Evolutionary conservation across 2,329 filamentous ascomycete species (phyloP), one percentile per base, ranked within the genome.

Genomic region (Epichloe bromicola): DNA sequence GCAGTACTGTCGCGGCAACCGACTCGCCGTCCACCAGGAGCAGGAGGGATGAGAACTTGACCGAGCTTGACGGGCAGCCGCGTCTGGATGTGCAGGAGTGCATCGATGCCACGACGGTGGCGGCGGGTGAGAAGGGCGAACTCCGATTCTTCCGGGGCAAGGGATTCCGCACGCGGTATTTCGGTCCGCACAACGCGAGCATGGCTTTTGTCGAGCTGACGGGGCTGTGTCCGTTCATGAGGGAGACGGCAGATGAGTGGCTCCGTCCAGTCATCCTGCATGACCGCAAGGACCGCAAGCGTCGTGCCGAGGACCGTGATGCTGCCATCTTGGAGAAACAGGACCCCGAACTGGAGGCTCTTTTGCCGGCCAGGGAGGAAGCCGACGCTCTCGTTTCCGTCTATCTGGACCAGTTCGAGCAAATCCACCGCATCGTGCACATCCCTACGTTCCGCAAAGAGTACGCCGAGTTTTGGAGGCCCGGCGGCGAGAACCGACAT

Each of bases 231-330:
- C 74, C 76, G 14, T 81, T 81, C 53, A 81, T 82, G 78, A 75
- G 74, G 56, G 77, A 81, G 65, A 80, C 77, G 1, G 76, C 78
- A 10, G 75, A 80, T 49, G 76, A 80, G 60, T 80, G 78, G 76
- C 69, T 82, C 50, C 71, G 74, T 48, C 78, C 78, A 7, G 72
- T 80, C 43, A 76, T 78, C 38, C 70, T 79, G 26, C 74, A 77
- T 55, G 67, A 73, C 41, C 69, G 70, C 56, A 80, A 81, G 64
- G 76, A 81, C 57, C 73, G 77, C 47, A 70, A 70, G 59, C 73
- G 74, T 57, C 70, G 75, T 46, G 71, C 72, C 54, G 69, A 74
- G 56, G 74, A 78, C 38, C 71, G 76, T 10, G 75, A 80, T 53
- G 68, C 65, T 53, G 68, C 65, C 57, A 65, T 68, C 50, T 77